Evolutionary conservation across 345 rosid species (phyloP).

Genomic region (Camelina hispida): DNA sequence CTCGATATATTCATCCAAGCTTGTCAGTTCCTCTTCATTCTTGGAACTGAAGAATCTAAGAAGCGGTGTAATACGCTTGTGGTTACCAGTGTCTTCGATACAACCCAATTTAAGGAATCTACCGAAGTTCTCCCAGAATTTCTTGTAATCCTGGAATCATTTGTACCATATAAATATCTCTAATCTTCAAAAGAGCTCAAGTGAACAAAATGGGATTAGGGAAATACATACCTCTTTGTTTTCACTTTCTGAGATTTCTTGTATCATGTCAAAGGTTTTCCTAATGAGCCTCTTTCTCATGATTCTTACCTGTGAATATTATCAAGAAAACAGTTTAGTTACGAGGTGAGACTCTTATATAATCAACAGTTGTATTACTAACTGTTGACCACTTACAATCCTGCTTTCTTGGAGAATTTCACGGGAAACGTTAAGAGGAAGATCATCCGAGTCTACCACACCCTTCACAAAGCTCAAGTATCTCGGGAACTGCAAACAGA

Average conservation of each 20-base stretch:
- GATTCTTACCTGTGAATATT: conserved; percentile 72
- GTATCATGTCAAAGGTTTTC: conserved; percentile 96
- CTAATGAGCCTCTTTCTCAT: conserved; percentile 98
- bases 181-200: background rate
- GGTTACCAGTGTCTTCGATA: conserved; percentile 94
- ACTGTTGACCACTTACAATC: conserved; percentile 54
- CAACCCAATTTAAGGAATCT: conserved; percentile 91
- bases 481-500: conserved; percentile 77
- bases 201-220: background rate
- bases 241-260: conserved; percentile 82
- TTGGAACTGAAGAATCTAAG: conserved; percentile 84
- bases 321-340: background rate
- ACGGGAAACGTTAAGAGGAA: conserved; percentile 96
- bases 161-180: conserved; percentile 20
- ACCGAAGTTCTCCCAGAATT: conserved; percentile 98
- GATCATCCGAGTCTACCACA: conserved; percentile 94
- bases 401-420: conserved; percentile 98
- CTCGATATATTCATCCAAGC: conserved; percentile 88
- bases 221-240: conserved; percentile 72
- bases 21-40: conserved; percentile 77
- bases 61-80: conserved; percentile 88
- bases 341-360: background rate
- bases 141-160: conserved; percentile 81
- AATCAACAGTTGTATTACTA: conserved; percentile 7
- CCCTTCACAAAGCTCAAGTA: conserved; percentile 98